A percentile compares a stretch with the other conserved stretches of the same genome.
These are phyloP conservation scores for Aspergillus sparsus DNA, from an alignment of 495 filamentous ascomycete genomes.

Conservation along the genomic window DNA sequence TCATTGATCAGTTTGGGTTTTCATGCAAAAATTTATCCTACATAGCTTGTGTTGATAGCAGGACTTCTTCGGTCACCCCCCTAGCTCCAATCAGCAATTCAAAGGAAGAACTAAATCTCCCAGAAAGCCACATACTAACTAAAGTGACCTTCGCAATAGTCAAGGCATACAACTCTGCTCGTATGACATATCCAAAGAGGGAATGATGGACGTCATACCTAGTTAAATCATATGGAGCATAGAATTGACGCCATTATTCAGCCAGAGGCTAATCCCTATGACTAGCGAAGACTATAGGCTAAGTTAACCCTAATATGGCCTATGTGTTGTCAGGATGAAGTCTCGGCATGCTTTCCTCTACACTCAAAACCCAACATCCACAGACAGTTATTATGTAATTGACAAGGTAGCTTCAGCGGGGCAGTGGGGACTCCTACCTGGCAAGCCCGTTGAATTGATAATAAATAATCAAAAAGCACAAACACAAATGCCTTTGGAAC, in stretches of 20 bases:
- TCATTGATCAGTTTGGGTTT: too few species aligned
- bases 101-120: not conserved
- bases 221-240: too few species aligned
- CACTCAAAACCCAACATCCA: not conserved
- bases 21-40: too few species aligned
- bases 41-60: too few species aligned
- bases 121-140: not conserved
- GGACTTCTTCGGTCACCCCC: not conserved
- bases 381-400: not conserved
- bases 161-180: not conserved
- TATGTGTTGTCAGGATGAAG: not conserved
- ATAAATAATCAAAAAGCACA: not conserved
- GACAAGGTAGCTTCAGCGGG: constrained; percentile 6
- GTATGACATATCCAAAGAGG: not conserved
- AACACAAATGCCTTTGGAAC: not conserved
- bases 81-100: not conserved
- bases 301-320: not conserved
- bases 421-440: constrained; percentile 5
- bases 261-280: not conserved
- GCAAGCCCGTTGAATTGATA: too few species aligned
- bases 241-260: not conserved
- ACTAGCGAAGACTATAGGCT: constrained; percentile 10
- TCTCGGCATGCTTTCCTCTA: not conserved
- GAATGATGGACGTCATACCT: not conserved
- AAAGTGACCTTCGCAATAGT: not conserved